Evolutionary conservation across 2,329 filamentous ascomycete genomes (phyloP).

Genomic region (Aspergillus phoenicis): DNA sequence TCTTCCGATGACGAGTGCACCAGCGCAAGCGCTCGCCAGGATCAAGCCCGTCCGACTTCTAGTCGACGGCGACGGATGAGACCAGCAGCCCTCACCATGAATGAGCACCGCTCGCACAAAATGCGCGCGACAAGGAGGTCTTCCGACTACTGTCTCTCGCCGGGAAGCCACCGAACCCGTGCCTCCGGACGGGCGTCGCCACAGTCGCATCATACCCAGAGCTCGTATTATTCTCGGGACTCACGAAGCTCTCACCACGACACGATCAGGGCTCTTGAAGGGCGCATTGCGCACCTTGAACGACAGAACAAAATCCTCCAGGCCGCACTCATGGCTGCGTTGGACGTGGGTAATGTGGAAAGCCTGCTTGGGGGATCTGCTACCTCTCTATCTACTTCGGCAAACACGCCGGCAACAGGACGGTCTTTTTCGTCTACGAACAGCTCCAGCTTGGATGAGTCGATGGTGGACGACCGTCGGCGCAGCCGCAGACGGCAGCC

Average conservation of each 20-base stretch:
- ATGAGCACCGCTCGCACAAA: conserved; percentile 10
- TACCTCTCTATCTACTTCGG: conserved; percentile 22
- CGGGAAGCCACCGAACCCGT: conserved; percentile 25
- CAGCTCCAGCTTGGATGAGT: conserved; percentile 21
- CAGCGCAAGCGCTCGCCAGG: conserved; percentile 17
- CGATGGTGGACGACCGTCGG: neutral
- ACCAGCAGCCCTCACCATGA: conserved; percentile 12
- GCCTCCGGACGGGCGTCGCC: conserved; percentile 27
- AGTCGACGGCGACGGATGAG: conserved; percentile 18
- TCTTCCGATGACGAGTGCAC: conserved; percentile 46
- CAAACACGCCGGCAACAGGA: conserved; percentile 17
- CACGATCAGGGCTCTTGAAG: conserved; percentile 35
- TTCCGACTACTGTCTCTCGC: conserved; percentile 23
- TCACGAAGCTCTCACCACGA: conserved; percentile 22
- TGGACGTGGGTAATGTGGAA: conserved; percentile 39
- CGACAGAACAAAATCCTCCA: conserved; percentile 48
- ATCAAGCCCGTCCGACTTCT: conserved; percentile 11
- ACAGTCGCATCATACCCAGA: conserved; percentile 28
- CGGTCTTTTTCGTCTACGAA: conserved; percentile 23
- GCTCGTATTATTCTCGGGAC: conserved; percentile 25
- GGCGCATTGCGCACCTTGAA: conserved; percentile 43
- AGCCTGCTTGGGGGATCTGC: conserved; percentile 27
- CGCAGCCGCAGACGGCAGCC: conserved; percentile 1
- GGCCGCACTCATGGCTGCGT: conserved; percentile 44
- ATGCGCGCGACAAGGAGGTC: conserved; percentile 13